Percentiles rank a stretch among this genome's conserved stretches.
Evolutionary conservation across 306 rosid genomes (phyloP).

Genomic region (Trifolium pratense): DNA sequence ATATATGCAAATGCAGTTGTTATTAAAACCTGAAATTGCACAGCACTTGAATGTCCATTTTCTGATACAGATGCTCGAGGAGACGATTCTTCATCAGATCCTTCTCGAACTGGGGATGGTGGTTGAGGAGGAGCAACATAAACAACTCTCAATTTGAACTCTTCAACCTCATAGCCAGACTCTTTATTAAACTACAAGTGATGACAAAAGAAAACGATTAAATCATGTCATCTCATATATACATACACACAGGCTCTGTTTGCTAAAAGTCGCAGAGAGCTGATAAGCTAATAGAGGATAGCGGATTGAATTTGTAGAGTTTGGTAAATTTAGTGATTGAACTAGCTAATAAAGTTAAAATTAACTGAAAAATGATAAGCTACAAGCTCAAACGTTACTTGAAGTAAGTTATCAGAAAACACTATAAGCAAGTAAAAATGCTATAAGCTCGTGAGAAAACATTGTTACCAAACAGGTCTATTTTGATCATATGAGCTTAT

Average conservation of each 20-base stretch:
- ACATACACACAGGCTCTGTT: neutral
- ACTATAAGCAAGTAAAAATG: no score
- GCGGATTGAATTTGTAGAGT: no score
- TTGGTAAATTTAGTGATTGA: no score
- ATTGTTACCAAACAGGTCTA: no score
- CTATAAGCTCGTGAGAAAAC: no score
- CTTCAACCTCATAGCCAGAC: slow-evolving; percentile 73
- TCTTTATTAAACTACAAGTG: slow-evolving; percentile 74
- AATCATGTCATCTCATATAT: neutral
- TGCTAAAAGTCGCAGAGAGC: no score
- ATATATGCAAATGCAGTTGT: slow-evolving; percentile 35
- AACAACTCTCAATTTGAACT: slow-evolving; percentile 78
- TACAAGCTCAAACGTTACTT: no score
- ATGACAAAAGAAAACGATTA: slow-evolving; percentile 39
- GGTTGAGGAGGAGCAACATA: slow-evolving; percentile 84
- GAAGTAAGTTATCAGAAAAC: no score
- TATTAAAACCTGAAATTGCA: slow-evolving; percentile 60
- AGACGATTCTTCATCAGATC: slow-evolving; percentile 86
- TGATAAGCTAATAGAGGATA: no score
- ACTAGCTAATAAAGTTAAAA: no score
- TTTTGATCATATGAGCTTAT: no score
- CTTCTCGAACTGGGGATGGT: slow-evolving; percentile 88
- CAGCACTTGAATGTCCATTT: slow-evolving; percentile 61
- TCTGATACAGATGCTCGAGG: slow-evolving; percentile 88
- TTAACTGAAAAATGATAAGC: no score